These are phyloP conservation scores for Amorphotheca resinae DNA, from an alignment of 495 filamentous ascomycete species.

Conservation along the genomic window DNA sequence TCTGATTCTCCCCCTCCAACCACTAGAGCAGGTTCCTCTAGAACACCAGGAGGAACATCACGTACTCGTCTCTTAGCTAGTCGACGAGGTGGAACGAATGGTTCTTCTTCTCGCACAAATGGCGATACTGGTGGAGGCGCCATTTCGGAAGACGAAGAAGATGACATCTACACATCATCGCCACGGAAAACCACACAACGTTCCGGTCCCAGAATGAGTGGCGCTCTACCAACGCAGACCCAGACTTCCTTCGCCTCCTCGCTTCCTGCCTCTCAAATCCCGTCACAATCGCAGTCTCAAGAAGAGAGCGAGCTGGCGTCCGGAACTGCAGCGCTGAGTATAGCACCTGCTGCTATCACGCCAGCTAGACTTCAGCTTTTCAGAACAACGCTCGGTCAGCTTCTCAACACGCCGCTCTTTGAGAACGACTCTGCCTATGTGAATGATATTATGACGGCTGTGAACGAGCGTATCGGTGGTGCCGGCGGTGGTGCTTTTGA, in stretches of 20 bases:
- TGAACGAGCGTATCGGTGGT: conserved; percentile 57
- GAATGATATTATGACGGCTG: conserved; percentile 58
- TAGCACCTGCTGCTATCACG: conserved; percentile 28
- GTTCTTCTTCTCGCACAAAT: conserved; percentile 11
- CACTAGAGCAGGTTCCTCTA: conserved; percentile 7
- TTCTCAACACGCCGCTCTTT: conserved; percentile 71
- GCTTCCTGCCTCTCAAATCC: conserved; percentile 49
- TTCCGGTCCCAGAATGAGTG: conserved; percentile 23
- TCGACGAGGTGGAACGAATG: neutral
- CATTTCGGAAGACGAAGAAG: conserved; percentile 30
- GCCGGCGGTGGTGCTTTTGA: conserved; percentile 43
- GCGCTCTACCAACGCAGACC: conserved; percentile 32
- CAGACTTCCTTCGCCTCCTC: conserved; percentile 58
- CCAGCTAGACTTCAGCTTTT: conserved; percentile 57
- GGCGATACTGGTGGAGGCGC: conserved; percentile 18
- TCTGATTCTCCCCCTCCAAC: conserved; percentile 19
- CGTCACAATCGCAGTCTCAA: conserved; percentile 31
- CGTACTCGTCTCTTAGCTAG: conserved; percentile 10
- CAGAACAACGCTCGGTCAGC: conserved; percentile 62
- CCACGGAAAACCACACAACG: conserved; percentile 35
- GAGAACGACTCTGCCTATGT: conserved; percentile 67
- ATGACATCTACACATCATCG: conserved; percentile 44
- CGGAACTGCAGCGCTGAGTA: conserved; percentile 14
- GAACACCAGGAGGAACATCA: conserved; percentile 18
- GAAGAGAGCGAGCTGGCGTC: conserved; percentile 16